A percentile compares a stretch with the other conserved stretches of the same genome.
phyloP scores from a whole-genome alignment of 2,329 filamentous ascomycete genomes.

The Xylariaceae sp. region DNA sequence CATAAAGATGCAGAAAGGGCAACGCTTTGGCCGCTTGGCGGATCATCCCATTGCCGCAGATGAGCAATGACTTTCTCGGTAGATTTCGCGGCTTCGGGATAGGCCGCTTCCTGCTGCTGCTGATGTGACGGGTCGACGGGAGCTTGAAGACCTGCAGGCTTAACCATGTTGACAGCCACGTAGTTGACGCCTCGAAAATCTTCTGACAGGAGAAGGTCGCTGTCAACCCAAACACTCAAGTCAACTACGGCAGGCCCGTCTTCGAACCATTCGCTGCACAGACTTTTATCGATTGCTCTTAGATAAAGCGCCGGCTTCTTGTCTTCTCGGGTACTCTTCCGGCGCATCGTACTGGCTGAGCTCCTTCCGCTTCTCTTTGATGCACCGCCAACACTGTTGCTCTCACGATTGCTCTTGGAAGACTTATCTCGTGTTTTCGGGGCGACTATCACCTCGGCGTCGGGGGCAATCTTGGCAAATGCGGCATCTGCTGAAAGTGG shows the following conservation, averaged over 20 bases:
- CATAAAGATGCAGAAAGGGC: conserved; percentile 76
- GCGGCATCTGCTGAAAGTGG: conserved; percentile 59
- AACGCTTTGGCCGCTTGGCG: conserved; percentile 73
- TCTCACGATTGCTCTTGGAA: conserved; percentile 63
- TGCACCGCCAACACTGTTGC: conserved; percentile 71
- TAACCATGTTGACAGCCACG: conserved; percentile 80
- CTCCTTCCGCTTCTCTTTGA: conserved; percentile 76
- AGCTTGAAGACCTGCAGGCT: conserved; percentile 69
- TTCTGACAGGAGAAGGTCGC: conserved; percentile 65
- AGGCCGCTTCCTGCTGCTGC: conserved; percentile 61
- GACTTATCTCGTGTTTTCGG: conserved; percentile 78
- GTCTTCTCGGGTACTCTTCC: conserved; percentile 55
- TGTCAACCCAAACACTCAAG: conserved; percentile 79
- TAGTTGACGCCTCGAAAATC: conserved; percentile 71
- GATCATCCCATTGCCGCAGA: conserved; percentile 75
- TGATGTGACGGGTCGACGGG: conserved; percentile 64
- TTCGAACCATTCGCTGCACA: conserved; percentile 74
- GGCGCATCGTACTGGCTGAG: conserved; percentile 63
- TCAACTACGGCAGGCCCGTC: conserved; percentile 52
- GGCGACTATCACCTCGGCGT: conserved; percentile 95
- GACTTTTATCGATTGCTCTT: conserved; percentile 66
- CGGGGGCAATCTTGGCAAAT: conserved; percentile 88
- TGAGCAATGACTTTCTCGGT: conserved; percentile 69
- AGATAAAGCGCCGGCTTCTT: conserved; percentile 67
- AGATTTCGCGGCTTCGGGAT: conserved; percentile 45